These are phyloP conservation scores for Porphyrellus sp. DNA, from an alignment of 1,284 basidiomycete genomes.

Conservation along the genomic window DNA sequence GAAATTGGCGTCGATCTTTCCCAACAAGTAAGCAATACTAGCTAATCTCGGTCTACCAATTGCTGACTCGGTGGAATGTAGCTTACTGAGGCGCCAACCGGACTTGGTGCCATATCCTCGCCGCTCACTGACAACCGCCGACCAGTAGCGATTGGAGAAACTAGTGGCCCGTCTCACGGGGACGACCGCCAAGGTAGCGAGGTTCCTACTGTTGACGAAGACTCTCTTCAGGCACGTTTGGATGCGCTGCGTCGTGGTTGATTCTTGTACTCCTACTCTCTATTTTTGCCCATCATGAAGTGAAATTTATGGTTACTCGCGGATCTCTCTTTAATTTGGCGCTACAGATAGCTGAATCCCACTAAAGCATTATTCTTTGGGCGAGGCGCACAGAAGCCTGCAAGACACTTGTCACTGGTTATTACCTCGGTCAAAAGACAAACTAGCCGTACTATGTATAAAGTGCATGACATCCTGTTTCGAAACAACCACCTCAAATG, in stretches of 20 bases:
- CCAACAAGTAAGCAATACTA: constrained; percentile 68
- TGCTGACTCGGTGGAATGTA: constrained; percentile 34
- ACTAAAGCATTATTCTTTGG: background rate
- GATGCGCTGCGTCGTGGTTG: constrained; percentile 74
- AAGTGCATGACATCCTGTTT: background rate
- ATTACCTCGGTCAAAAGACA: background rate
- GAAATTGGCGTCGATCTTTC: constrained; percentile 94
- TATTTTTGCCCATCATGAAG: constrained; percentile 6
- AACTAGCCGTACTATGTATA: background rate
- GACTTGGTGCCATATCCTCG: constrained; percentile 56
- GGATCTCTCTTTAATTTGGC: constrained; percentile 1
- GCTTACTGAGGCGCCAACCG: constrained; percentile 83
- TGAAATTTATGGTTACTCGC: constrained; percentile 1
- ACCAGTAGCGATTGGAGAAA: constrained; percentile 78
- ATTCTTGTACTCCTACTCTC: constrained; percentile 7
- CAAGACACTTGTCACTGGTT: background rate
- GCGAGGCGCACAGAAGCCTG: background rate
- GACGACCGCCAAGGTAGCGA: constrained; percentile 38
- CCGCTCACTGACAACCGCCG: constrained; percentile 64
- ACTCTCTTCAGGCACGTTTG: constrained; percentile 83
- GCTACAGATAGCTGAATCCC: background rate
- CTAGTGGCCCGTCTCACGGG: constrained; percentile 41
- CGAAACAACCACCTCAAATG: too few relatives aligned
- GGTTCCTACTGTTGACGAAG: constrained; percentile 69
- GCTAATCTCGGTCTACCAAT: background rate